Percentiles rank a stretch among this genome's conserved stretches.
These are phyloP conservation scores for Blastobotrys apis DNA, from an alignment of 1,139 yeast species.

Conservation along the genomic window DNA sequence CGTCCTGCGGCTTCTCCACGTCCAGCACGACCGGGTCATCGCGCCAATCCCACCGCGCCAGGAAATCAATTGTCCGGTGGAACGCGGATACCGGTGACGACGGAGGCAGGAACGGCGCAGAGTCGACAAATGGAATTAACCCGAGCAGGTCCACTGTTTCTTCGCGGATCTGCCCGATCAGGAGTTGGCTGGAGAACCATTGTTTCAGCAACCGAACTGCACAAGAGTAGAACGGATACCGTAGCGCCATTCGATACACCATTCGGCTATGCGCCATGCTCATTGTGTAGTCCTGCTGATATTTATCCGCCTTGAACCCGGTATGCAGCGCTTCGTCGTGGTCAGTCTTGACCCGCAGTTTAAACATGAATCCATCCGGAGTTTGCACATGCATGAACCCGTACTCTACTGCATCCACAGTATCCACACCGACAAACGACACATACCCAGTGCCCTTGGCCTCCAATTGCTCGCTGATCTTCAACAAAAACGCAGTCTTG, in stretches of 20 bases:
- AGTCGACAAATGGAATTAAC: conserved; percentile 78
- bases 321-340: conserved; percentile 59
- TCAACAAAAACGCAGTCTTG: conserved; percentile 81
- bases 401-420: conserved; percentile 46
- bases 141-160: conserved; percentile 81
- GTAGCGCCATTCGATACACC: conserved; percentile 63
- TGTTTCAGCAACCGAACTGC: conserved; percentile 78
- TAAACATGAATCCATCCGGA: conserved; percentile 86
- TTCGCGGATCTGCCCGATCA: conserved; percentile 49
- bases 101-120: conserved; percentile 78
- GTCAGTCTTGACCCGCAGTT: conserved; percentile 68
- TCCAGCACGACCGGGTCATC: conserved; percentile 81
- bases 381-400: conserved; percentile 62
- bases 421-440: conserved; percentile 58
- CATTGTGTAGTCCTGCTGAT: conserved; percentile 57
- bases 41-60: conserved; percentile 91
- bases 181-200: conserved; percentile 62
- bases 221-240: conserved; percentile 71
- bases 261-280: conserved; percentile 80
- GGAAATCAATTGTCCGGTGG: conserved; percentile 62
- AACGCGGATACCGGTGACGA: conserved; percentile 78
- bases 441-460: conserved; percentile 49
- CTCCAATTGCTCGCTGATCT: conserved; percentile 55
- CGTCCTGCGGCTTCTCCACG: conserved; percentile 49
- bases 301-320: conserved; percentile 15